Percentiles rank a stretch among this genome's conserved stretches.
Evolutionary conservation across 805 yeast genomes (phyloP).

Genomic region (Lachancea lanzarotensis): DNA sequence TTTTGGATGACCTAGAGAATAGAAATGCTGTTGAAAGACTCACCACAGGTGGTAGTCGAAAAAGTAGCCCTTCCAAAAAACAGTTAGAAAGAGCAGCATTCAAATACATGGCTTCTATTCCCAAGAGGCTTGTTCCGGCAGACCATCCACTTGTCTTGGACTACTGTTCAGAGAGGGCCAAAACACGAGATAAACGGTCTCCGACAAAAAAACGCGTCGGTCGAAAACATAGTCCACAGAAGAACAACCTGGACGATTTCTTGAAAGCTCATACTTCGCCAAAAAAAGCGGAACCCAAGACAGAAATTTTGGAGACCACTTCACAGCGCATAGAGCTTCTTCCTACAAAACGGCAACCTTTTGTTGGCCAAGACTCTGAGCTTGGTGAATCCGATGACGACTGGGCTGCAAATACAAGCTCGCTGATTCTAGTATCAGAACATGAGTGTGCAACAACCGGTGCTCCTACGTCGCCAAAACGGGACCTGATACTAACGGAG

Average conservation of each 20-base stretch:
- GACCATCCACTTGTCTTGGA: slow-evolving; percentile 13
- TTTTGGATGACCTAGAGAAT: background rate
- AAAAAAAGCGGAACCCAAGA: slow-evolving; percentile 2
- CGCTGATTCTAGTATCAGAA: slow-evolving; percentile 19
- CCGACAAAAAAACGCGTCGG: slow-evolving; percentile 1
- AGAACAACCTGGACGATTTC: slow-evolving; percentile 23
- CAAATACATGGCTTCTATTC: slow-evolving; percentile 19
- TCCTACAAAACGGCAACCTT: slow-evolving; percentile 12
- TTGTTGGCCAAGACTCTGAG: slow-evolving; percentile 15
- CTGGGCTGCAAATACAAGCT: slow-evolving; percentile 10
- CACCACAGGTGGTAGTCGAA: background rate
- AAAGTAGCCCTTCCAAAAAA: slow-evolving; percentile 17
- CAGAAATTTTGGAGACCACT: background rate
- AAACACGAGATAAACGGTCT: background rate
- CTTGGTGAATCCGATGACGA: slow-evolving; percentile 2
- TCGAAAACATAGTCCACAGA: slow-evolving; percentile 11
- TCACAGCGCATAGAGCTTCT: background rate
- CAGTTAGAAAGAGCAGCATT: slow-evolving; percentile 15
- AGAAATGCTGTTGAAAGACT: background rate
- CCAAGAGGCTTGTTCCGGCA: slow-evolving; percentile 17
- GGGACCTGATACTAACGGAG: slow-evolving; percentile 2
- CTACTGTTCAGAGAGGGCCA: slow-evolving; percentile 8
- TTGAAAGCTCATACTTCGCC: slow-evolving; percentile 21
- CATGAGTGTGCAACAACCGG: slow-evolving; percentile 4
- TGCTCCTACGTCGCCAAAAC: slow-evolving; percentile 2